These are phyloP conservation scores for Dendrobium officinale DNA, from an alignment of 106 monocot species.

Conservation along the genomic window DNA sequence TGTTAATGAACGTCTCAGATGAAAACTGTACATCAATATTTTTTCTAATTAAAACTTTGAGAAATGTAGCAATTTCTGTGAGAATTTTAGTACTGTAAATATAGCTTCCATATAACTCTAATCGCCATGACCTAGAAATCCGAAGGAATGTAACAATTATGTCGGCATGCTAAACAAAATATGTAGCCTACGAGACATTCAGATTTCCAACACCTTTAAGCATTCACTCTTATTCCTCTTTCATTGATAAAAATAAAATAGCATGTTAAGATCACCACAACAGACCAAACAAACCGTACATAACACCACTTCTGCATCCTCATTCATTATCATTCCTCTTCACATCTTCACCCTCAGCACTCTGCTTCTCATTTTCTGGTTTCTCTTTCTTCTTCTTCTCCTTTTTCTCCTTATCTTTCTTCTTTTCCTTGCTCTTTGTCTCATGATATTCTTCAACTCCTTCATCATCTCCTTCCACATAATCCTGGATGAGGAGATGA, in stretches of 20 bases:
- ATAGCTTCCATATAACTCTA: too few relatives aligned
- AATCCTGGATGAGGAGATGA: conserved; percentile 24
- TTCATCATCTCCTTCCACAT: conserved; percentile 5
- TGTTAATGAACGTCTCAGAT: neutral
- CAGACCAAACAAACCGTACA: neutral
- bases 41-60: neutral
- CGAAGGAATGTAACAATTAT: too few relatives aligned
- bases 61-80: neutral
- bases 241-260: neutral
- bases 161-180: too few relatives aligned
- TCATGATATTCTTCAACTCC: conserved; percentile 4
- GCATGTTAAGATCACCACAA: neutral
- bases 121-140: too few relatives aligned
- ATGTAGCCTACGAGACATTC: neutral
- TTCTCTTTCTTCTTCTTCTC: conserved; percentile 11
- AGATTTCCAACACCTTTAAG: neutral
- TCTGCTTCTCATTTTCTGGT: neutral
- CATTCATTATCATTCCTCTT: neutral
- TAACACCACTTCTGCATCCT: neutral
- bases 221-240: neutral
- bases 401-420: conserved; percentile 8
- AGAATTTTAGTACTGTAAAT: neutral
- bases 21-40: neutral
- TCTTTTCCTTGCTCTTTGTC: neutral
- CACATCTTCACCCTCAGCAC: neutral